These are phyloP conservation scores for Schwanniomyces yamadae DNA, from an alignment of 805 yeast species.

Conservation along the genomic window DNA sequence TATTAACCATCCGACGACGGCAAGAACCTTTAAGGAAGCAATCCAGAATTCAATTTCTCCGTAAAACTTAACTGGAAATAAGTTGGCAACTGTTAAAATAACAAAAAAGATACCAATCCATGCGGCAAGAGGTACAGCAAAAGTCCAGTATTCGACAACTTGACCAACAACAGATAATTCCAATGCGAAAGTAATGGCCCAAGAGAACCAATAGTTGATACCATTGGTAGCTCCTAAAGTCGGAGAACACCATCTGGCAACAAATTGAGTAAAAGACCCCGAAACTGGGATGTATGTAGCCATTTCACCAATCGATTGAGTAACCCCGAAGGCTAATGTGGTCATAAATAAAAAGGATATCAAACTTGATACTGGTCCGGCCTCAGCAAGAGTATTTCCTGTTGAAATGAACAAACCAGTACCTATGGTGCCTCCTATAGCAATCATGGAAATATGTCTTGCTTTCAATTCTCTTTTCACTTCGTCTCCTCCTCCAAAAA, in stretches of 20 bases:
- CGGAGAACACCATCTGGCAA: conserved; percentile 67
- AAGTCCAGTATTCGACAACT: conserved; percentile 63
- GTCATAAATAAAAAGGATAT: conserved; percentile 69
- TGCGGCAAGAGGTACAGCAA: conserved; percentile 65
- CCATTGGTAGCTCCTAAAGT: conserved; percentile 72
- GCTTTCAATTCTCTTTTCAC: conserved; percentile 61
- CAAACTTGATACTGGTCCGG: conserved; percentile 70
- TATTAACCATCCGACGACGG: conserved; percentile 68
- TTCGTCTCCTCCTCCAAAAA: conserved; percentile 21
- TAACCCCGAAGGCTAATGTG: conserved; percentile 59
- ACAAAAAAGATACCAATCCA: conserved; percentile 72
- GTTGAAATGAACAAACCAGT: conserved; percentile 74
- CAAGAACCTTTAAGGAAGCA: conserved; percentile 63
- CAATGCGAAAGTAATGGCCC: conserved; percentile 75
- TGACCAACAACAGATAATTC: conserved; percentile 74
- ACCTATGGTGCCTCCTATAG: conserved; percentile 79
- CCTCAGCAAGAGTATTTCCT: conserved; percentile 48
- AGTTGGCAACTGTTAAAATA: conserved; percentile 50
- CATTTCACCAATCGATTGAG: conserved; percentile 78
- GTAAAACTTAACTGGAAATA: conserved; percentile 66
- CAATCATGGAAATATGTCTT: conserved; percentile 72
- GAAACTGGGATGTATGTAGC: conserved; percentile 73
- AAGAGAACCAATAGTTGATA: conserved; percentile 74
- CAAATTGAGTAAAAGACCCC: conserved; percentile 67
- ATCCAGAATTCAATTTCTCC: conserved; percentile 81